phyloP scores from a whole-genome alignment of 2,329 filamentous ascomycete species.

The Ceratocystis lukuohia region DNA sequence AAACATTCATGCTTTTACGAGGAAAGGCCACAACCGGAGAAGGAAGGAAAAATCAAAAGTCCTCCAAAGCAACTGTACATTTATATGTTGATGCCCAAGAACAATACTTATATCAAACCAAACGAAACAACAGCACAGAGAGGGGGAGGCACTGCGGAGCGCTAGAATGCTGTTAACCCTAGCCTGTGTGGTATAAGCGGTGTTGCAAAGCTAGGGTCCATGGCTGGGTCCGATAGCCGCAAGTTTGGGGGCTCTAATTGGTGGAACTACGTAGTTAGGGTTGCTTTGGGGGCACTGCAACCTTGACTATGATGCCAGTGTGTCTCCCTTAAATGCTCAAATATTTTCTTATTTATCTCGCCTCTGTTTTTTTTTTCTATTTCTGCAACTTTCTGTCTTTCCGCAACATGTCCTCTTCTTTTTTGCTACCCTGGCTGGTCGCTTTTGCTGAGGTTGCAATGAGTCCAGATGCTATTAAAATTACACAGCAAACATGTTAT shows the following conservation, averaged over 20 bases:
- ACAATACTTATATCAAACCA: not conserved
- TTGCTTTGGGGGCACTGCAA: not conserved
- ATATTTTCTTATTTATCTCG: not conserved
- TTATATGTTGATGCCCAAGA: not conserved
- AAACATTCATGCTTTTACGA: conserved; percentile 4
- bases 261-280: not conserved
- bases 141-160: not conserved
- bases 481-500: not conserved
- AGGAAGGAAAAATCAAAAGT: not conserved
- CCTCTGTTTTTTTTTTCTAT: not conserved
- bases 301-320: not conserved
- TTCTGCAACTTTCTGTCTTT: not conserved
- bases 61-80: not conserved
- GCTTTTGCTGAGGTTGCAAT: not conserved
- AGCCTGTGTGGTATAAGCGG: not conserved
- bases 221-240: not conserved
- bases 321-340: not conserved
- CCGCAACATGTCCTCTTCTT: not conserved
- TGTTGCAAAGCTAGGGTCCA: not conserved
- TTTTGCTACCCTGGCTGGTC: not conserved
- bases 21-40: not conserved
- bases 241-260: not conserved
- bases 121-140: not conserved
- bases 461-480: not conserved
- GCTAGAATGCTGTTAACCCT: not conserved